These are phyloP conservation scores for Cryphonectria naterciae DNA, from an alignment of 2,329 filamentous ascomycete genomes.

Conservation along the genomic window DNA sequence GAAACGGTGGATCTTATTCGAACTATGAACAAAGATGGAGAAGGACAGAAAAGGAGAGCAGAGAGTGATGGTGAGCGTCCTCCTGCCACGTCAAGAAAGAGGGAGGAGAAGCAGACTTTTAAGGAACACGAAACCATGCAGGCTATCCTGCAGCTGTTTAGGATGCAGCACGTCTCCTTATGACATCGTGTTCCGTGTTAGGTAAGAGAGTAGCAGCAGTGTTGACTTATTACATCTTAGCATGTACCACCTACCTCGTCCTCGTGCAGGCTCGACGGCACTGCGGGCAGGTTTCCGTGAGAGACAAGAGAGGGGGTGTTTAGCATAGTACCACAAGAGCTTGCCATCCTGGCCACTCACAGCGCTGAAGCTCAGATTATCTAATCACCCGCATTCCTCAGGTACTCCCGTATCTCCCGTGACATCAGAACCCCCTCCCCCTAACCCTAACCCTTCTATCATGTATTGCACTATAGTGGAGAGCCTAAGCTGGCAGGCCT, in stretches of 20 bases:
- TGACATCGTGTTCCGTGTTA: slow-evolving; percentile 8
- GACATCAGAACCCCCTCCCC: background rate
- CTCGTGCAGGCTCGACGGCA: background rate
- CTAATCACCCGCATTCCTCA: background rate
- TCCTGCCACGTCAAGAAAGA: background rate
- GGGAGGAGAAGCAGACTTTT: background rate
- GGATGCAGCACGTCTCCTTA: slow-evolving; percentile 2
- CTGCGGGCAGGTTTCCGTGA: slow-evolving; percentile 1
- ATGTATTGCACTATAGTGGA: no score
- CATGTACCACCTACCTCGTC: background rate
- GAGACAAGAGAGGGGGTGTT: no score
- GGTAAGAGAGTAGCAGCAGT: background rate
- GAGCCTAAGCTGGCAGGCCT: background rate
- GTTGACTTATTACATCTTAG: background rate
- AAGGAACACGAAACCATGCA: background rate
- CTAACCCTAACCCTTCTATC: no score
- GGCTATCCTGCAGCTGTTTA: slow-evolving; percentile 2
- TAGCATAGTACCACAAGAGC: background rate
- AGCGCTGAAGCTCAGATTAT: background rate
- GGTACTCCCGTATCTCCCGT: slow-evolving; percentile 1
- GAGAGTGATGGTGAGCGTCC: background rate
- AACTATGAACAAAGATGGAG: background rate
- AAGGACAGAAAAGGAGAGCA: background rate
- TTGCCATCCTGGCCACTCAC: background rate
- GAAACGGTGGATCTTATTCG: background rate